phyloP scores from a whole-genome alignment of 2,329 filamentous ascomycete species.

The Elsinoe ampelina region DNA sequence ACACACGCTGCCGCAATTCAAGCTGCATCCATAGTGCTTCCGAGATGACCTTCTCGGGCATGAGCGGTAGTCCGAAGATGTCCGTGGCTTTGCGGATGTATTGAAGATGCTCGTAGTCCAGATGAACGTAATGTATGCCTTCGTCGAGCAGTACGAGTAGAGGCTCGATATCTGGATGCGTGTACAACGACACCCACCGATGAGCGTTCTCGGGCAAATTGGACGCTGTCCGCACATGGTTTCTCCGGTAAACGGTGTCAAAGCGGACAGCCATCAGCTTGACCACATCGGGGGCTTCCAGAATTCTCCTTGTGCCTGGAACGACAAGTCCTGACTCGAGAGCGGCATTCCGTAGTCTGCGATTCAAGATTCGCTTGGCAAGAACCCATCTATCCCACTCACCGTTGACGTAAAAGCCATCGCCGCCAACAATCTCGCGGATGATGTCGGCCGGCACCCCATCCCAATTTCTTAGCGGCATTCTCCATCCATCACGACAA shows the following conservation, averaged over 20 bases:
- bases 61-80: constrained; percentile 44
- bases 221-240: constrained; percentile 29
- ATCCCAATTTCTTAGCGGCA: constrained; percentile 47
- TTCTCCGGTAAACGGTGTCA: constrained; percentile 43
- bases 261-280: constrained; percentile 45
- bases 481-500: constrained; percentile 48
- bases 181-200: constrained; percentile 44
- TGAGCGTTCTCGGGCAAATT: constrained; percentile 37
- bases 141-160: constrained; percentile 48
- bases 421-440: constrained; percentile 49
- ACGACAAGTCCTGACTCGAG: constrained; percentile 40
- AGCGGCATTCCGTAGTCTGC: constrained; percentile 39
- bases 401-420: constrained; percentile 49
- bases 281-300: constrained; percentile 40
- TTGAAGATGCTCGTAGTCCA: constrained; percentile 50
- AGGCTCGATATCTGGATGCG: constrained; percentile 45
- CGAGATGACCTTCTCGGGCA: constrained; percentile 46
- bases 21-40: constrained; percentile 51
- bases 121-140: constrained; percentile 51
- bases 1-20: constrained; percentile 45
- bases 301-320: constrained; percentile 32
- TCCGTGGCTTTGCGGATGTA: constrained; percentile 44
- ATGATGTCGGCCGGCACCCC: constrained; percentile 49
- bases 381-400: constrained; percentile 52
- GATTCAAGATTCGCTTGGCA: constrained; percentile 45